Conservation (phyloP, 2,329 filamentous ascomycete species). For the Phaeosphaeria sp. region DNA sequence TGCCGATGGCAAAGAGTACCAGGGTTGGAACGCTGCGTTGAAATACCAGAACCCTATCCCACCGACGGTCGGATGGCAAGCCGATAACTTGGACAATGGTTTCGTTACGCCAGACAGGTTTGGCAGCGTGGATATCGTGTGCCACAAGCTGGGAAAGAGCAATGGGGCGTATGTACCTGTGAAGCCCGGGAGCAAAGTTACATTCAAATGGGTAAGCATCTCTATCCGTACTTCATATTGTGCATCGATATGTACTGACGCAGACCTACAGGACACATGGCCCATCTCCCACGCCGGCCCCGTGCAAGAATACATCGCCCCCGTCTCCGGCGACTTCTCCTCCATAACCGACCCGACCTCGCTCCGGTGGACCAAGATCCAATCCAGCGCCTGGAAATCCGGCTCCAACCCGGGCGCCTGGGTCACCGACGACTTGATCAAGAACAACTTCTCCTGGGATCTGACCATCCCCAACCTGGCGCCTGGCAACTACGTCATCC, state of each 20-base stretch:
- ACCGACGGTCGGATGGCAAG: constrained; percentile 40
- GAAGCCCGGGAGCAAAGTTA: constrained; percentile 41
- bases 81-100: constrained; percentile 46
- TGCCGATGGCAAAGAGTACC: constrained; percentile 35
- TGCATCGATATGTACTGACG: too few relatives aligned
- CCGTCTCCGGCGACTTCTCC: constrained; percentile 36
- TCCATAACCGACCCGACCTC: constrained; percentile 24
- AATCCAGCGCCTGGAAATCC: constrained; percentile 27
- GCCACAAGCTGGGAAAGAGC: constrained; percentile 44
- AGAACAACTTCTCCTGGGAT: constrained; percentile 55
- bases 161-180: constrained; percentile 40
- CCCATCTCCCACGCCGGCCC: constrained; percentile 40
- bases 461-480: constrained; percentile 54
- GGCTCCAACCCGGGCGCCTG: constrained; percentile 39
- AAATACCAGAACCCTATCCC: constrained; percentile 40
- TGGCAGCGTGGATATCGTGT: constrained; percentile 37
- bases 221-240: too few relatives aligned
- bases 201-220: constrained; percentile 32
- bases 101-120: constrained; percentile 41
- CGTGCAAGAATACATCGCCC: constrained; percentile 45
- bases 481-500: constrained; percentile 60
- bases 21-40: constrained; percentile 39
- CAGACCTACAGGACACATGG: constrained; percentile 28
- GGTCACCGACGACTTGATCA: constrained; percentile 45
- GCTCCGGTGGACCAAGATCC: constrained; percentile 43